Percentiles rank a stretch among this genome's conserved stretches.
These are phyloP conservation scores for carrot (Daucus carota) DNA, from an alignment of 129 eudicot species.

Conservation along the genomic window DH1_v3.0 NC_030386.2:19631501-19632000, in stretches of 20 bases:
- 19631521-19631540: neutral
- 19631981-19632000: slow-evolving; percentile 53
- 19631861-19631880: slow-evolving; percentile 62
- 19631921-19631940: neutral
- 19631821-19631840: slow-evolving; percentile 36
- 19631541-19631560: neutral
- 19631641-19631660: neutral
- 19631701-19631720: slow-evolving; percentile 41
- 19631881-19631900: slow-evolving; percentile 18
- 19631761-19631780: slow-evolving; percentile 34
- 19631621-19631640: neutral
- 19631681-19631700: slow-evolving; percentile 47
- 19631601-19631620: neutral
- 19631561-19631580: neutral
- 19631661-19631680: neutral
- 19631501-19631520: neutral
- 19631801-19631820: slow-evolving; percentile 38
- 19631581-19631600: too few species aligned
- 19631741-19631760: slow-evolving; percentile 28
- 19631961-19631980: slow-evolving; percentile 29
- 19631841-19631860: slow-evolving; percentile 49
- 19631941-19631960: slow-evolving; percentile 14
- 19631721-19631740: slow-evolving; percentile 37
- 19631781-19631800: slow-evolving; percentile 21
- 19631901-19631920: slow-evolving; percentile 18